Percentiles rank a stretch among this genome's conserved stretches.
phyloP scores from a whole-genome alignment of 306 rosid genomes.

The Castanea sativa region DNA sequence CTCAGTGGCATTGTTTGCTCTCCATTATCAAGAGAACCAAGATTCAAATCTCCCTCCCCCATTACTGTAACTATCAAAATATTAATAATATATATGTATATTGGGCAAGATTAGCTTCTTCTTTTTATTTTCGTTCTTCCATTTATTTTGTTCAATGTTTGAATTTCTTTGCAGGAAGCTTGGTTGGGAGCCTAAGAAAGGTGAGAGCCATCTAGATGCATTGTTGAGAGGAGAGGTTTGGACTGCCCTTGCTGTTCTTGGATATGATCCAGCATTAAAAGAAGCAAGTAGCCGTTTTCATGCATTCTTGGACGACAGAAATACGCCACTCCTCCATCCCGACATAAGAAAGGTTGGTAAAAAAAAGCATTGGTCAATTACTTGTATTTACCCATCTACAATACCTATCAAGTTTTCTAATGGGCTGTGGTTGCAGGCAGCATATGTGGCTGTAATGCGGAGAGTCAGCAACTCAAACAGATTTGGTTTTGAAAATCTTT shows the following conservation, averaged over 20 bases:
- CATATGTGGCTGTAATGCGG: slow-evolving; percentile 79
- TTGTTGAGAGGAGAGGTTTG: slow-evolving; percentile 94
- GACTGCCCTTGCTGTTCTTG: slow-evolving; percentile 68
- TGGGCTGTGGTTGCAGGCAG: slow-evolving; percentile 61
- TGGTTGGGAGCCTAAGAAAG: slow-evolving; percentile 87
- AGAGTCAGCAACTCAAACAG: slow-evolving; percentile 54
- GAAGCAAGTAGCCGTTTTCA: slow-evolving; percentile 78
- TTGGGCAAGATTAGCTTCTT: background rate
- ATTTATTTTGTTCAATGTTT: background rate
- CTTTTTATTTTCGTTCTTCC: background rate
- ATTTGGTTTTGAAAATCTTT: slow-evolving; percentile 63
- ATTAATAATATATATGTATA: no score
- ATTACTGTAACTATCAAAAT: no score
- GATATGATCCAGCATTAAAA: slow-evolving; percentile 65
- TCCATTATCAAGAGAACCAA: no score
- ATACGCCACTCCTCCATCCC: slow-evolving; percentile 80
- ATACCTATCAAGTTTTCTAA: slow-evolving; percentile 24
- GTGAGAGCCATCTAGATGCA: slow-evolving; percentile 64
- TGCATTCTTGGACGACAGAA: slow-evolving; percentile 76
- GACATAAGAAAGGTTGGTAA: slow-evolving; percentile 77
- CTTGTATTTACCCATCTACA: background rate
- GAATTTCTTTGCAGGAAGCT: slow-evolving; percentile 58
- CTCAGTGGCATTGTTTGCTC: no score
- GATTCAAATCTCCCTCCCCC: background rate
- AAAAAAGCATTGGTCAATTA: slow-evolving; percentile 6